A percentile compares a stretch with the other conserved stretches of the same genome.
phyloP scores from a whole-genome alignment of 1,284 basidiomycete genomes.

The Grifola frondosa region DNA sequence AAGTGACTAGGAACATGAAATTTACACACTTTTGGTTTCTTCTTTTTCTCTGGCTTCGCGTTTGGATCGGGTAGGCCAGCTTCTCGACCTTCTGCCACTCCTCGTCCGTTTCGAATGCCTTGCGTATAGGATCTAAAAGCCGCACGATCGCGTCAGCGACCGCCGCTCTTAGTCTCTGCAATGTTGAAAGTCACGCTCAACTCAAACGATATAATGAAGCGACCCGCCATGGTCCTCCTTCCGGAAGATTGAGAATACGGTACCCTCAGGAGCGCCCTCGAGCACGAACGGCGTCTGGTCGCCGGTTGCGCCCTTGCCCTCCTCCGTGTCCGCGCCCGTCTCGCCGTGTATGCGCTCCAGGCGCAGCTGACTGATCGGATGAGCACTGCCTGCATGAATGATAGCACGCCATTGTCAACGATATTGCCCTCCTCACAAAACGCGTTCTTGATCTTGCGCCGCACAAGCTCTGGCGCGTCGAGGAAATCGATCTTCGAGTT shows the following conservation, averaged over 20 bases:
- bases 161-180: conserved; percentile 75
- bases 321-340: conserved; percentile 38
- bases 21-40: conserved; percentile 53
- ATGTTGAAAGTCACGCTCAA: conserved; percentile 83
- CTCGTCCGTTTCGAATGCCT: conserved; percentile 71
- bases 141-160: conserved; percentile 78
- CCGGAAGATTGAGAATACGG: conserved; percentile 79
- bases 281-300: conserved; percentile 62
- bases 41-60: conserved; percentile 60
- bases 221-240: conserved; percentile 85
- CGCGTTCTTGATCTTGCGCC: conserved; percentile 89
- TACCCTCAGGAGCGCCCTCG: conserved; percentile 75
- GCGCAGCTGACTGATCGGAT: conserved; percentile 81
- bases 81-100: conserved; percentile 83
- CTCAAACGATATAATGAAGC: conserved; percentile 74
- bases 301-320: conserved; percentile 43
- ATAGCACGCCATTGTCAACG: conserved; percentile 87
- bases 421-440: conserved; percentile 95
- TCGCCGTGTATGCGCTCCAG: conserved; percentile 52
- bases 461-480: conserved; percentile 81
- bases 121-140: conserved; percentile 83
- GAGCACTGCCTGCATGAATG: conserved; percentile 87
- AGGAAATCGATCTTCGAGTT: conserved; percentile 99
- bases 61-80: conserved; percentile 81
- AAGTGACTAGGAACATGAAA: neutral